Evolutionary conservation across 2,329 filamentous ascomycete species (phyloP), one percentile per base, ranked within the genome.

Genomic region (Cercospora beticola): DNA sequence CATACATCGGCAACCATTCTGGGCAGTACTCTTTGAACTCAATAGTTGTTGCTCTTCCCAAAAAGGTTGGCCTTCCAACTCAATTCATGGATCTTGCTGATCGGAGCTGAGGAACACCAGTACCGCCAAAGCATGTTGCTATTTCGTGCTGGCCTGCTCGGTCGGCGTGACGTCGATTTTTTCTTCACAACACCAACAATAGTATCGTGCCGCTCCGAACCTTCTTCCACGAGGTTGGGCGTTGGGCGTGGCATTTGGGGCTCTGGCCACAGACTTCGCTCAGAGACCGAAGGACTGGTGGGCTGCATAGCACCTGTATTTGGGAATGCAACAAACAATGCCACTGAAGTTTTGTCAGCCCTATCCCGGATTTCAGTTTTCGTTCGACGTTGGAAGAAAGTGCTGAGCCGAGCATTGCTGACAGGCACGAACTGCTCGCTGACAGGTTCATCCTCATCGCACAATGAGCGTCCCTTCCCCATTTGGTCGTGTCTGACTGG

Each of bases 1-100:
- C 63, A 59, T 56, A 65, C 21, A 65, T 65, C 36, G 46, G 33
- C 52, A 33, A 46, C 36, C 21, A 46, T 21, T 58, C 31, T 60
- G 7, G 54, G 63, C 33, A n/a, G n/a, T 43, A 16, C 30, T 58
- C n/a, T 31, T 31, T 21, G 10, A 40, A 60, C 14, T 60, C 57
- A 60, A 60, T 33, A 16, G 28, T 33, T 52, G 58, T 36, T 36
- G 30, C 9, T 26, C 14, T 8, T 10, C 59, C 59, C 31, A 40
- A 46, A 62, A 16, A 12, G 30, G 31, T 5, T 43, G 2, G 6
- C 58, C 2, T 26, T 9, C 14, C 23, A 40, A 54, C 49, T 30
- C 49, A 54, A 54, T 54, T 28, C 23, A 23, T 62, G 33, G 59
- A 40, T 43, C 33, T 18, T 16, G 36, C 61, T 18, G 16, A 33